A percentile compares a stretch with the other conserved stretches of the same genome.
phyloP scores from a whole-genome alignment of 2,329 filamentous ascomycete genomes.

The Clonostachys rosea region DNA sequence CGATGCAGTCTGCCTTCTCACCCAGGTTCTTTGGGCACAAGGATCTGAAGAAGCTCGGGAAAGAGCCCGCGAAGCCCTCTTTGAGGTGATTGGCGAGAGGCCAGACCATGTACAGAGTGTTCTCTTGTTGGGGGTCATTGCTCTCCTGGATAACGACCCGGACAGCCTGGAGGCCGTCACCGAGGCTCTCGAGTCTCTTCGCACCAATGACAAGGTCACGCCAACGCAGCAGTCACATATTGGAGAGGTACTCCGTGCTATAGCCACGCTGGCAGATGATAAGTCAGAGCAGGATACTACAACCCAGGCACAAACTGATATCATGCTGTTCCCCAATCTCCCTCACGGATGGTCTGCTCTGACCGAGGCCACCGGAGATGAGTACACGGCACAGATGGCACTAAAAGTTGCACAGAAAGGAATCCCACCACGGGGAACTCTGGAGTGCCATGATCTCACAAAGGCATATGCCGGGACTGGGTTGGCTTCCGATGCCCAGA shows the following conservation, averaged over 20 bases:
- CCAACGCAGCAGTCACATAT: constrained; percentile 64
- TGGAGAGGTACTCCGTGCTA: constrained; percentile 69
- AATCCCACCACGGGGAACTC: constrained; percentile 65
- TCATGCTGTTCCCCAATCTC: constrained; percentile 77
- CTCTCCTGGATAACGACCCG: constrained; percentile 72
- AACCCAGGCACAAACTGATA: constrained; percentile 66
- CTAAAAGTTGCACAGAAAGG: constrained; percentile 71
- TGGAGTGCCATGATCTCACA: constrained; percentile 67
- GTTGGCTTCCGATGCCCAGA: constrained; percentile 68
- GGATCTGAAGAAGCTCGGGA: constrained; percentile 69
- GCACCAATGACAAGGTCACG: constrained; percentile 61
- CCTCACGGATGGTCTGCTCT: constrained; percentile 79
- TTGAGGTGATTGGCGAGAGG: constrained; percentile 70
- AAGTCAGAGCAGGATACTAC: constrained; percentile 36
- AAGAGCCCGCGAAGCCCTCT: constrained; percentile 74
- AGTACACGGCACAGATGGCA: constrained; percentile 69
- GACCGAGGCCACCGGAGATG: constrained; percentile 50
- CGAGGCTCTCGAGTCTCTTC: constrained; percentile 69
- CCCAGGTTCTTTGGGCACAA: constrained; percentile 91
- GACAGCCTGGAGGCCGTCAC: constrained; percentile 78
- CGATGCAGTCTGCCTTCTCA: constrained; percentile 81
- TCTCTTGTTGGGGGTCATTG: constrained; percentile 78
- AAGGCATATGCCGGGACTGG: constrained; percentile 71
- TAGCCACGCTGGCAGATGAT: constrained; percentile 55
- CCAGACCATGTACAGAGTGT: constrained; percentile 76